Evolutionary conservation across 2,329 filamentous ascomycete species (phyloP).

Genomic region (Sclerotinia glacialis): DNA sequence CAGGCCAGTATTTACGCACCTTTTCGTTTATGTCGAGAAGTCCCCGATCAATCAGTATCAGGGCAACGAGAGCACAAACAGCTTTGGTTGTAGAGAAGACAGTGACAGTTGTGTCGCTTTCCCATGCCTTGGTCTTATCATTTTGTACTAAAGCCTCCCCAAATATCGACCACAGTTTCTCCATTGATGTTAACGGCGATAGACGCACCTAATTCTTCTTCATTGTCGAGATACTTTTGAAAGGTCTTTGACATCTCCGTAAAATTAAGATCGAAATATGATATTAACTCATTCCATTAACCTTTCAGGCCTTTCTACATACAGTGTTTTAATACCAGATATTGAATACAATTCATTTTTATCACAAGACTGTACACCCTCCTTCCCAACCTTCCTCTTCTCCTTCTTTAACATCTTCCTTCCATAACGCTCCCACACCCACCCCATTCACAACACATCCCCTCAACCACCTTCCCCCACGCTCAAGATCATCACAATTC

Average conservation of each 20-base stretch:
- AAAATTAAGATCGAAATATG: constrained; percentile 42
- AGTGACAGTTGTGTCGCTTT: constrained; percentile 41
- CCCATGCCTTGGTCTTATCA: constrained; percentile 40
- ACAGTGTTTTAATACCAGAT: background rate
- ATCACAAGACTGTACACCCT: background rate
- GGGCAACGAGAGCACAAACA: constrained; percentile 32
- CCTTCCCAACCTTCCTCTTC: constrained; percentile 1
- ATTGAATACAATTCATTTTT: background rate
- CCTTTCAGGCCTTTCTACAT: too few species aligned
- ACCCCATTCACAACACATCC: constrained; percentile 1
- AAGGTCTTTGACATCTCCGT: constrained; percentile 40
- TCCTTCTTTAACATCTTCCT: constrained; percentile 1
- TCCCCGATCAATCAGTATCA: constrained; percentile 3
- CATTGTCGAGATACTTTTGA: constrained; percentile 40
- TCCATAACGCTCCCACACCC: background rate
- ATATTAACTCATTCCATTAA: background rate
- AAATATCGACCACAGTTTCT: constrained; percentile 46
- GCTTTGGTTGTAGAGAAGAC: constrained; percentile 46
- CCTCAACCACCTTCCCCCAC: constrained; percentile 11
- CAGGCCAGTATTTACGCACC: background rate
- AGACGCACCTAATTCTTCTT: constrained; percentile 47
- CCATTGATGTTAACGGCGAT: constrained; percentile 45
- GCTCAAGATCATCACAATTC: constrained; percentile 42
- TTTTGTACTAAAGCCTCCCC: constrained; percentile 44
- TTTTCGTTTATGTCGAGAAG: constrained; percentile 3